Evolutionary conservation across 805 yeast genomes (phyloP).

Genomic region (Spathaspora sp.): DNA sequence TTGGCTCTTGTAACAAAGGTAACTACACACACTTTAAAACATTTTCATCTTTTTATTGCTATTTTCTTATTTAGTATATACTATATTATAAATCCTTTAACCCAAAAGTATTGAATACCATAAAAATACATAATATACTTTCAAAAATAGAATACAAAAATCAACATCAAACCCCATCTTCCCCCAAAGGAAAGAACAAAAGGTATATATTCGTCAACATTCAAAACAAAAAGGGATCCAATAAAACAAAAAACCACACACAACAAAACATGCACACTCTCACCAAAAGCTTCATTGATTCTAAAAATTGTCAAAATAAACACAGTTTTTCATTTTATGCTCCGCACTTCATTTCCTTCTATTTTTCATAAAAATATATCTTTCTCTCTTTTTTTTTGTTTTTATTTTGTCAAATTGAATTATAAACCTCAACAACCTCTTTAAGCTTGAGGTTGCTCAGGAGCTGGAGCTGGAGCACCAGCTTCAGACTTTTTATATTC

Average conservation of each 20-base stretch:
- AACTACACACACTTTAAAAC: neutral
- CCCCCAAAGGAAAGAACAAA: neutral
- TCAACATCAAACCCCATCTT: neutral
- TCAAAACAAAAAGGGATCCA: neutral
- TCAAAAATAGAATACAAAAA: constrained; percentile 6
- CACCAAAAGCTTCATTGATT: neutral
- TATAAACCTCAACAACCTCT: neutral
- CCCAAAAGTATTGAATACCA: constrained; percentile 10
- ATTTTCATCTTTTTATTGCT: constrained; percentile 16
- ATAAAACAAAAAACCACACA: neutral
- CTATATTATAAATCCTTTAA: constrained; percentile 21
- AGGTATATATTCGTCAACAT: neutral
- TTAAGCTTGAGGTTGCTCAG: constrained; percentile 18
- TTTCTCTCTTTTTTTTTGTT: constrained; percentile 1
- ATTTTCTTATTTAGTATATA: constrained; percentile 10
- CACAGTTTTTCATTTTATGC: neutral
- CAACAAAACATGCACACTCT: neutral
- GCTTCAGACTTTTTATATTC: constrained; percentile 67
- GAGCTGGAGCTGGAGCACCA: constrained; percentile 17
- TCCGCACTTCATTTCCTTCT: neutral
- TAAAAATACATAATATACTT: constrained; percentile 16
- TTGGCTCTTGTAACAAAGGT: neutral
- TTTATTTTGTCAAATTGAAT: constrained; percentile 1
- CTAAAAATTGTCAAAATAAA: neutral
- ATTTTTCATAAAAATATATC: constrained; percentile 1